A percentile compares a stretch with the other conserved stretches of the same genome.
phyloP scores from a whole-genome alignment of 202 grass and related monocot genomes.

The Setaria italica region DNA sequence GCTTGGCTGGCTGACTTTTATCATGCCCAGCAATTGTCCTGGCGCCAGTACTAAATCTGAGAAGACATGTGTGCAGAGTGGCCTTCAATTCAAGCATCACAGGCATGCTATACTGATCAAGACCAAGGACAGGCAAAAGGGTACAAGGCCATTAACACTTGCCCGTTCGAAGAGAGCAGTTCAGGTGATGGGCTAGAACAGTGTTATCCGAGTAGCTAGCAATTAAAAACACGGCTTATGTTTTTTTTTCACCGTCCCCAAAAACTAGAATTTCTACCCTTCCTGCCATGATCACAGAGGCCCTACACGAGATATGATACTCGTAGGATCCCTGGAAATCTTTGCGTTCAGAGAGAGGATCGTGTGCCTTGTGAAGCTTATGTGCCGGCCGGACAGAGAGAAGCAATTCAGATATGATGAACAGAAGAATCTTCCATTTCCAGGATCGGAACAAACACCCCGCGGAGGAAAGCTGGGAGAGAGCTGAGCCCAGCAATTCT shows the following conservation, averaged over 20 bases:
- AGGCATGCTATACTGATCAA: conserved; percentile 29
- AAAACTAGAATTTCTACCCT: neutral
- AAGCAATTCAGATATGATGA: conserved; percentile 40
- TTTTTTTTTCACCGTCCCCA: neutral
- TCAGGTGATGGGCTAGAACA: conserved; percentile 30
- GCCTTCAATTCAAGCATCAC: conserved; percentile 44
- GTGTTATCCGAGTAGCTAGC: conserved; percentile 3
- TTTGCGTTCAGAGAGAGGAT: conserved; percentile 38
- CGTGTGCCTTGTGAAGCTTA: conserved; percentile 51
- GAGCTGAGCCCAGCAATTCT: conserved; percentile 31
- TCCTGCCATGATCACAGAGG: neutral
- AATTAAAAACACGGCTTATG: neutral
- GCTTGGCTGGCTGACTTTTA: conserved; percentile 32
- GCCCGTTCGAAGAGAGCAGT: conserved; percentile 40
- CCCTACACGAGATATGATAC: conserved; percentile 41
- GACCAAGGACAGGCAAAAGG: conserved; percentile 32
- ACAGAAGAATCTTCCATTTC: conserved; percentile 53
- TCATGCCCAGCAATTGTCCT: conserved; percentile 20
- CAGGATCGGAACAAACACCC: conserved; percentile 47
- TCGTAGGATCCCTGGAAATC: conserved; percentile 33
- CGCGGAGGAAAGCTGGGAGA: neutral
- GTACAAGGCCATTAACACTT: conserved; percentile 41
- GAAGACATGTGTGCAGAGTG: conserved; percentile 28
- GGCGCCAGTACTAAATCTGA: conserved; percentile 18
- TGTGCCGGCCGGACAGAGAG: neutral